phyloP scores from a whole-genome alignment of 164 flowering plant genomes.

The Paratinospora sagittata region DNA sequence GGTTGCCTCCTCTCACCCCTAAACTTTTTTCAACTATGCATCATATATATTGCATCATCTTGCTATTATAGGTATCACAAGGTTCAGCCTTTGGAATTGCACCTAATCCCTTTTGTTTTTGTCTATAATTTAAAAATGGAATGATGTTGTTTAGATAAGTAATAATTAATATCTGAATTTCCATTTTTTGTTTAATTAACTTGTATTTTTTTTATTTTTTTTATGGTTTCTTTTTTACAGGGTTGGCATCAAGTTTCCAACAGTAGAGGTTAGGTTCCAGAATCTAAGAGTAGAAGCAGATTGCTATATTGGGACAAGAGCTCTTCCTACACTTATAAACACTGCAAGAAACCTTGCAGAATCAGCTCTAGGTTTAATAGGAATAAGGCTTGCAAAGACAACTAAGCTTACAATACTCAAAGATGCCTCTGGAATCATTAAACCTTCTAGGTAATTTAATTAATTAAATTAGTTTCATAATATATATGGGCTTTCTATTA shows the following conservation, averaged over 20 bases:
- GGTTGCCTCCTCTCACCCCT: too few species aligned
- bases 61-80: too few species aligned
- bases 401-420: constrained; percentile 77
- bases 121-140: too few species aligned
- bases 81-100: too few species aligned
- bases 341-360: constrained; percentile 38
- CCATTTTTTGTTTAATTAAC: background rate
- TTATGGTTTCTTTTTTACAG: constrained; percentile 16
- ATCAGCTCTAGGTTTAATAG: constrained; percentile 45
- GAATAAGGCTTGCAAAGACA: constrained; percentile 51
- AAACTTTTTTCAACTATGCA: too few species aligned
- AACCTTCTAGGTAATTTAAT: constrained; percentile 72
- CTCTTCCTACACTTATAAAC: constrained; percentile 36
- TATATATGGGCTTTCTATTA: background rate
- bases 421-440: constrained; percentile 76
- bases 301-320: constrained; percentile 34
- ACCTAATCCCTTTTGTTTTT: too few species aligned
- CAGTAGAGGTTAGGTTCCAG: constrained; percentile 36
- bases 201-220: background rate
- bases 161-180: too few species aligned
- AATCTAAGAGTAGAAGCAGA: constrained; percentile 31
- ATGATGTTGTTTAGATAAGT: too few species aligned
- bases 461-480: background rate
- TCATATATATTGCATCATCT: too few species aligned
- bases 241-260: constrained; percentile 33